phyloP scores from a whole-genome alignment of 208 protist species.

The Acanthamoeba castellanii region DNA sequence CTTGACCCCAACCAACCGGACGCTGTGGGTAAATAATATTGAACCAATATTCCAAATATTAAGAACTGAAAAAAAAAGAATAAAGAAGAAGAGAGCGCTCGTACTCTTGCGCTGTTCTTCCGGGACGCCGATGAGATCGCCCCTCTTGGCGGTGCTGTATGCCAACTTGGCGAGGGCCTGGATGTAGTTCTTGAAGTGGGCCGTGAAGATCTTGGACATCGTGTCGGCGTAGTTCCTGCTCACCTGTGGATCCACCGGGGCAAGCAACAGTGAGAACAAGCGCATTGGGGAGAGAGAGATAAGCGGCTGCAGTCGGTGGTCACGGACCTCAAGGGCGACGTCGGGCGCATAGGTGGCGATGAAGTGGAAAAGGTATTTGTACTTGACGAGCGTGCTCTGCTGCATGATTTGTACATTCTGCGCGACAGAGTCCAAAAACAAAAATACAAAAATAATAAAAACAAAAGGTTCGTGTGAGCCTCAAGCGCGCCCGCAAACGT shows the following conservation, averaged over 20 bases:
- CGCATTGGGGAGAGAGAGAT: neutral
- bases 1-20: neutral
- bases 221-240: neutral
- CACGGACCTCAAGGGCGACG: neutral
- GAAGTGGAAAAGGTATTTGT: slow-evolving; percentile 30
- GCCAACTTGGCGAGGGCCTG: neutral
- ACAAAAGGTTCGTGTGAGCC: neutral
- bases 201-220: neutral
- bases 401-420: slow-evolving; percentile 41
- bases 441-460: neutral
- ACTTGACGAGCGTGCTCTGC: slow-evolving; percentile 47
- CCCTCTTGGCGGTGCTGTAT: neutral
- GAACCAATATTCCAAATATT: too few relatives aligned
- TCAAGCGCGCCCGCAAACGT: too few relatives aligned
- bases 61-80: neutral
- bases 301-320: neutral
- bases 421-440: too few relatives aligned
- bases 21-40: neutral
- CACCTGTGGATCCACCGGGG: too few relatives aligned
- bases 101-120: slow-evolving; percentile 3
- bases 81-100: neutral
- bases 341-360: slow-evolving; percentile 1
- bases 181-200: slow-evolving; percentile 17
- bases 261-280: neutral
- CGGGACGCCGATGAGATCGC: neutral